phyloP scores from a whole-genome alignment of 2,329 filamentous ascomycete genomes.

The Fusarium sp. region DNA sequence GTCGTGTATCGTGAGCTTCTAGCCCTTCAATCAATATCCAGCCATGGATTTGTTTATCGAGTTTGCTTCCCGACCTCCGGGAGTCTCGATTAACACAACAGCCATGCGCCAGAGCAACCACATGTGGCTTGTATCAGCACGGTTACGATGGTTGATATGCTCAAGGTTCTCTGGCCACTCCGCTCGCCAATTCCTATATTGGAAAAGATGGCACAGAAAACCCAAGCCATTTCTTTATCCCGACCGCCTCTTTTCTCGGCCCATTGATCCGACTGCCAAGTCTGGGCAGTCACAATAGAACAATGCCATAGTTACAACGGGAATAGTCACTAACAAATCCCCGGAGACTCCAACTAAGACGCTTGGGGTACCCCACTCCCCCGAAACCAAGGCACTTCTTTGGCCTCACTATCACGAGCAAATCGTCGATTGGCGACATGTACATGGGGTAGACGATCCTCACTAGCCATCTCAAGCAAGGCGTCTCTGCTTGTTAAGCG shows the following conservation, averaged over 20 bases:
- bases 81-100: constrained; percentile 21
- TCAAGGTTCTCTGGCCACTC: constrained; percentile 20
- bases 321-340: constrained; percentile 28
- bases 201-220: constrained; percentile 17
- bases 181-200: constrained; percentile 27
- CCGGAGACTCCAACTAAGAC: constrained; percentile 27
- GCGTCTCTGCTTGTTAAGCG: constrained; percentile 28
- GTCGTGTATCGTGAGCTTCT: constrained; percentile 11
- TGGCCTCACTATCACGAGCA: constrained; percentile 22
- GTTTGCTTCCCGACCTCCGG: constrained; percentile 6
- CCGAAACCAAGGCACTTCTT: constrained; percentile 33
- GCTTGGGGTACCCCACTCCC: constrained; percentile 30
- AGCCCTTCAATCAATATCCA: background rate
- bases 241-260: constrained; percentile 39
- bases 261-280: constrained; percentile 43
- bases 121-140: constrained; percentile 24
- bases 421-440: constrained; percentile 45
- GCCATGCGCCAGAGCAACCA: constrained; percentile 28
- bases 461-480: constrained; percentile 37
- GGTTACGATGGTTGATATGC: constrained; percentile 6
- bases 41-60: constrained; percentile 17
- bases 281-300: constrained; percentile 23
- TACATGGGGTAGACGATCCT: constrained; percentile 36
- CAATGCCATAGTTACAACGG: constrained; percentile 29
- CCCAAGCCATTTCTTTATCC: constrained; percentile 12